phyloP scores from a whole-genome alignment of 306 rosid species.

The Corylus avellana region DNA sequence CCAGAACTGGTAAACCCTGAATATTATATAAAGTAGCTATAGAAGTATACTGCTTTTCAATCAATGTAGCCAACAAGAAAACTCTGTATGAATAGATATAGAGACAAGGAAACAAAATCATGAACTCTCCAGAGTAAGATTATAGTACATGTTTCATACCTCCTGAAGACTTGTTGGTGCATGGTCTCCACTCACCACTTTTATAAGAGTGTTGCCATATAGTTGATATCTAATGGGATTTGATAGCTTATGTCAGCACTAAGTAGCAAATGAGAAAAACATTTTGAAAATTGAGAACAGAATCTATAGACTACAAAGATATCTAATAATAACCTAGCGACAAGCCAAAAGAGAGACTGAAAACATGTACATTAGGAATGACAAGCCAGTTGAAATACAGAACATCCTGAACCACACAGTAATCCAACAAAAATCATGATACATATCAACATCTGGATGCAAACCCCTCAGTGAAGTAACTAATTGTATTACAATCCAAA shows the following conservation, averaged over 20 bases:
- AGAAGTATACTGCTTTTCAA: not conserved
- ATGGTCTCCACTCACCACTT: constrained; percentile 83
- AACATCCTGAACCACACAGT: not conserved
- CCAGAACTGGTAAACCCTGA: constrained; percentile 1
- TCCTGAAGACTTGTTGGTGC: constrained; percentile 62
- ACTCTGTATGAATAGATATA: not conserved
- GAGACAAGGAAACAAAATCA: not conserved
- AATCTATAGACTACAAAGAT: constrained; percentile 9
- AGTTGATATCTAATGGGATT: constrained; percentile 70
- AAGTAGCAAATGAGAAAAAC: constrained; percentile 12
- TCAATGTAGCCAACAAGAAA: not conserved
- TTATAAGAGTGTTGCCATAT: constrained; percentile 78
- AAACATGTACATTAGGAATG: not conserved
- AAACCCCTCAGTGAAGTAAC: not conserved
- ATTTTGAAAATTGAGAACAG: constrained; percentile 5
- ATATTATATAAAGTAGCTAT: not conserved
- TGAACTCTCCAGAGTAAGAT: not conserved
- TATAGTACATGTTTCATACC: constrained; percentile 41
- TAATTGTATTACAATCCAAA: not conserved
- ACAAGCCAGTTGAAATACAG: not conserved
- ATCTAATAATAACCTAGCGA: constrained; percentile 13
- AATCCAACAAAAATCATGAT: not conserved
- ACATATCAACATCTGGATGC: constrained; percentile 3
- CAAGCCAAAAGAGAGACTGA: constrained; percentile 24
- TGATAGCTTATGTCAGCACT: constrained; percentile 29